Conservation (phyloP, 805 yeast genomes). For the Teunomyces pallodes region DNA sequence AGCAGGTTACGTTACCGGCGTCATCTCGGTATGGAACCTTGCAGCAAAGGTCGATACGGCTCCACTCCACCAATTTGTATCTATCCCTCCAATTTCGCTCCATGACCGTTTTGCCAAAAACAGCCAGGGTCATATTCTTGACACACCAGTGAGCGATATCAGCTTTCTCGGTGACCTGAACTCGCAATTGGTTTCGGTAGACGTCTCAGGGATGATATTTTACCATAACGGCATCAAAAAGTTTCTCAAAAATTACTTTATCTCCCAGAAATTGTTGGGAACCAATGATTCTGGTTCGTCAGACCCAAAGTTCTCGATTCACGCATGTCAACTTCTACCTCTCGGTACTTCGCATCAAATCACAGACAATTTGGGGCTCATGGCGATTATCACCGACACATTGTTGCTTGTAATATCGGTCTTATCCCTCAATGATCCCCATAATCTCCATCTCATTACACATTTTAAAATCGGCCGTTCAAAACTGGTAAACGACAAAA, state of each 20-base stretch:
- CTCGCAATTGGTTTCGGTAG: slow-evolving; percentile 30
- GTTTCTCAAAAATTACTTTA: slow-evolving; percentile 48
- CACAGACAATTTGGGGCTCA: slow-evolving; percentile 56
- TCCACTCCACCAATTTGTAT: slow-evolving; percentile 33
- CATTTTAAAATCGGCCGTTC: slow-evolving; percentile 55
- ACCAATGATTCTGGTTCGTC: slow-evolving; percentile 23
- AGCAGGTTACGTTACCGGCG: slow-evolving; percentile 67
- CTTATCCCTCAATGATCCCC: slow-evolving; percentile 39
- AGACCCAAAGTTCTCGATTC: slow-evolving; percentile 15
- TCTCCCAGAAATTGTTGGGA: slow-evolving; percentile 54
- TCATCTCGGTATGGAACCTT: slow-evolving; percentile 66
- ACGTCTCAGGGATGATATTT: slow-evolving; percentile 45
- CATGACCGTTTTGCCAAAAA: slow-evolving; percentile 23
- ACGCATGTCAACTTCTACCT: slow-evolving; percentile 51
- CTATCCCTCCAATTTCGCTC: slow-evolving; percentile 23
- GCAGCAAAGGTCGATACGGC: slow-evolving; percentile 49
- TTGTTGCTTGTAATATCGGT: slow-evolving; percentile 54
- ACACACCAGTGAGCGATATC: slow-evolving; percentile 22
- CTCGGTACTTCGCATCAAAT: slow-evolving; percentile 53
- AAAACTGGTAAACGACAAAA: slow-evolving; percentile 14
- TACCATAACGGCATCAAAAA: slow-evolving; percentile 63
- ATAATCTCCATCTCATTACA: slow-evolving; percentile 31
- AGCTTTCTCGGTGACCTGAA: slow-evolving; percentile 28
- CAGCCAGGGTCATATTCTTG: slow-evolving; percentile 28
- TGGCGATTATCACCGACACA: slow-evolving; percentile 57